Evolutionary conservation across 306 rosid genomes (phyloP).

Genomic region (Urtica urens): DNA sequence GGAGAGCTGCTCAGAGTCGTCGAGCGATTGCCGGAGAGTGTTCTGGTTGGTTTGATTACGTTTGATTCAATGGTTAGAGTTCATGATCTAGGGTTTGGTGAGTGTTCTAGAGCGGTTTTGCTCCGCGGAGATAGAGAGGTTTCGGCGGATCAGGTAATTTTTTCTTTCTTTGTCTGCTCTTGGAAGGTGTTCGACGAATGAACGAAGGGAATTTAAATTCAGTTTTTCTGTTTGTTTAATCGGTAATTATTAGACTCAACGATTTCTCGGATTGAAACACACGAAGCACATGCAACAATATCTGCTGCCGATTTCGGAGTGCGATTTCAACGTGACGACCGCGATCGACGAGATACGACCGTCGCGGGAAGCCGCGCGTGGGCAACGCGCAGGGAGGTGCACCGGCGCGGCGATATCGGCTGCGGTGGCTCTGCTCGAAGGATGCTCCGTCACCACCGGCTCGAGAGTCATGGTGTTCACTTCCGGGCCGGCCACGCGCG

Average conservation of each 20-base stretch:
- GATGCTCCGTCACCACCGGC: constrained; percentile 46
- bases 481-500: constrained; percentile 77
- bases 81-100: constrained; percentile 49
- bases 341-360: constrained; percentile 70
- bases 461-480: constrained; percentile 81
- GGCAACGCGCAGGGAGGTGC: constrained; percentile 54
- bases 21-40: constrained; percentile 51
- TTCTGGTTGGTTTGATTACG: constrained; percentile 47
- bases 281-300: constrained; percentile 37
- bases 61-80: constrained; percentile 76
- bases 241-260: constrained; percentile 42
- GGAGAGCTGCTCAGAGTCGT: constrained; percentile 46
- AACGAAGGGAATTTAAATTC: constrained; percentile 4
- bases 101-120: constrained; percentile 43
- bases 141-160: constrained; percentile 49
- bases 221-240: constrained; percentile 7
- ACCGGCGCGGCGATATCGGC: constrained; percentile 75
- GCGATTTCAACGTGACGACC: constrained; percentile 54
- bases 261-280: constrained; percentile 38
- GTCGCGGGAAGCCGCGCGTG: constrained; percentile 12
- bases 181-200: background rate
- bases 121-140: constrained; percentile 53
- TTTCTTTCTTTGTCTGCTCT: background rate
- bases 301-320: constrained; percentile 66
- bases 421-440: constrained; percentile 74